phyloP scores from a whole-genome alignment of 805 yeast species.

The Jamesozyma spencerorum region DNA sequence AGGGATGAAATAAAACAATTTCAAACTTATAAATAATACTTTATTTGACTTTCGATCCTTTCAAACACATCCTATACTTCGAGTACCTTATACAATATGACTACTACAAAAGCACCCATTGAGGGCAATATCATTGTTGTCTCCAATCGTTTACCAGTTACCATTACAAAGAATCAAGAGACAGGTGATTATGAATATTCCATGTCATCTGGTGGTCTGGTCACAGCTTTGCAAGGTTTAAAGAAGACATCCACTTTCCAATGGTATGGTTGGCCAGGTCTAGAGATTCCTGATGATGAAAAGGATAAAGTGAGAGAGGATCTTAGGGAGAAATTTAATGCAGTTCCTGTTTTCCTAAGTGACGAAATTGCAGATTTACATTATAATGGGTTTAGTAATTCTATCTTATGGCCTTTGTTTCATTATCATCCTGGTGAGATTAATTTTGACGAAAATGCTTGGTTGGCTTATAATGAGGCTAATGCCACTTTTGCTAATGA shows the following conservation, averaged over 20 bases:
- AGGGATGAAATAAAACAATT: no score
- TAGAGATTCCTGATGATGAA: slow-evolving; percentile 75
- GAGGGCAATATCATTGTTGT: slow-evolving; percentile 80
- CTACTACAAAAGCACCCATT: neutral
- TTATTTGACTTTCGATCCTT: neutral
- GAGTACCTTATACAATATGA: neutral
- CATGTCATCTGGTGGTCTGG: slow-evolving; percentile 97
- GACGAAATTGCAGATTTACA: slow-evolving; percentile 92
- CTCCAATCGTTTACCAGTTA: slow-evolving; percentile 91
- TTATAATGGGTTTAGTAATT: slow-evolving; percentile 91
- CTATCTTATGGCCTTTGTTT: slow-evolving; percentile 94
- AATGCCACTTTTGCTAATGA: slow-evolving; percentile 71
- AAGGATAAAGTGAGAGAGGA: slow-evolving; percentile 61
- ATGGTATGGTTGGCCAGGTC: slow-evolving; percentile 98
- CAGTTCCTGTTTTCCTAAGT: slow-evolving; percentile 79
- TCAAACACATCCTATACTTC: no score
- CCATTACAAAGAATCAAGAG: slow-evolving; percentile 54
- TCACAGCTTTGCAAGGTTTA: slow-evolving; percentile 88
- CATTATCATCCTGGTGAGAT: slow-evolving; percentile 99
- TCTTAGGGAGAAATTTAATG: slow-evolving; percentile 66
- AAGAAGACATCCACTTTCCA: slow-evolving; percentile 76
- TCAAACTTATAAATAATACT: no score
- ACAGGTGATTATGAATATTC: slow-evolving; percentile 64
- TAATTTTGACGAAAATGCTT: slow-evolving; percentile 93
- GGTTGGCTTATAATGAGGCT: slow-evolving; percentile 97